Percentiles rank a stretch among this genome's conserved stretches.
Conservation (phyloP, 495 filamentous ascomycete species). For the Elasticomyces elasticus region DNA sequence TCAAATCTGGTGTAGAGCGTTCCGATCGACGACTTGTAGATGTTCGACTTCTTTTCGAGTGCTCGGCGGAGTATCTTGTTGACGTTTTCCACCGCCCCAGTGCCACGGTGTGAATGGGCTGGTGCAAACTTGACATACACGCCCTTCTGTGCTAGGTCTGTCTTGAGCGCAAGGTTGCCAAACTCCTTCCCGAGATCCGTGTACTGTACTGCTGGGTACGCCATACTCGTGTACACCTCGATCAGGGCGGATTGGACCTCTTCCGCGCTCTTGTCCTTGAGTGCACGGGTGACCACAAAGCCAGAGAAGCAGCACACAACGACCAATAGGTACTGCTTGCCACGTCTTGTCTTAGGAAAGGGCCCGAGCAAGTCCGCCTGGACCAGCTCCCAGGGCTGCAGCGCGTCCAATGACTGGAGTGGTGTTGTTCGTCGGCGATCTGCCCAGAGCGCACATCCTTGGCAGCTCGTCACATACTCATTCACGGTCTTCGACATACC, state of each 20-base stretch:
- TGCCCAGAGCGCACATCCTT: not conserved
- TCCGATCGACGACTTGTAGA: too few species aligned
- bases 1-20: too few species aligned
- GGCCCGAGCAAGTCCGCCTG: not conserved
- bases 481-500: not conserved
- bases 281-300: not conserved
- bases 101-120: not conserved
- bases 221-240: not conserved
- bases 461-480: not conserved
- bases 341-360: not conserved
- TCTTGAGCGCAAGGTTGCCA: too few species aligned
- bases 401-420: not conserved
- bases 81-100: not conserved
- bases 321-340: not conserved
- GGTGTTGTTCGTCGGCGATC: not conserved
- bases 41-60: too few species aligned
- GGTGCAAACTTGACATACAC: not conserved
- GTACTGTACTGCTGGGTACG: not conserved
- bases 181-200: too few species aligned
- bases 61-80: too few species aligned
- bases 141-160: not conserved
- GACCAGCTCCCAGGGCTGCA: not conserved
- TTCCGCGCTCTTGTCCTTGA: not conserved
- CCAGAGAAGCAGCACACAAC: not conserved
- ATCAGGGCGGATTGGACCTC: too few species aligned